These are phyloP conservation scores for Saxispiralis lemnorum DNA, from an alignment of 495 filamentous ascomycete species.

Conservation along the genomic window DNA sequence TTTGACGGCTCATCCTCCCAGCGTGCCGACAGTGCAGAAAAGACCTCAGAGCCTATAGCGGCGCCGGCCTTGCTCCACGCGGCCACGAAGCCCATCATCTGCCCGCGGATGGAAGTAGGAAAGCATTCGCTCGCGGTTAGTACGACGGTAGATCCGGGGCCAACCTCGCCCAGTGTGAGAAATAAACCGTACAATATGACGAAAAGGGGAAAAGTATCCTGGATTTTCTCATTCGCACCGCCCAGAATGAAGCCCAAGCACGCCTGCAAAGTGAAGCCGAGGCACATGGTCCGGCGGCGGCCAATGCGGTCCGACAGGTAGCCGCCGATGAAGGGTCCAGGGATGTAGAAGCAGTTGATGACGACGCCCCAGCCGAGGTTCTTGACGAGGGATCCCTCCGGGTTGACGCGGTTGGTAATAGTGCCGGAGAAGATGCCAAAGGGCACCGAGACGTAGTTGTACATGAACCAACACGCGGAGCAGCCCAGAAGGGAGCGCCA, in stretches of 20 bases:
- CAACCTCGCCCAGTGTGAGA: slow-evolving; percentile 30
- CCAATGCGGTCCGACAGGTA: slow-evolving; percentile 33
- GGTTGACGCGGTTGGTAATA: slow-evolving; percentile 18
- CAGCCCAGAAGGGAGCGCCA: slow-evolving; percentile 25
- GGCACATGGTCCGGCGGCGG: slow-evolving; percentile 30
- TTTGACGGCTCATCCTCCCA: slow-evolving; percentile 16
- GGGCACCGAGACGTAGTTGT: slow-evolving; percentile 28
- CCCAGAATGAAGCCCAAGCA: slow-evolving; percentile 33
- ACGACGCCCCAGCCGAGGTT: slow-evolving; percentile 31
- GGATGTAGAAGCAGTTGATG: slow-evolving; percentile 34
- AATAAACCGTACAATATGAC: slow-evolving; percentile 37
- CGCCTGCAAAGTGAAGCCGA: slow-evolving; percentile 28
- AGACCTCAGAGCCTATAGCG: slow-evolving; percentile 32
- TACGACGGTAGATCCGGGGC: slow-evolving; percentile 23
- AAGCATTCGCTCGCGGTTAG: slow-evolving; percentile 26
- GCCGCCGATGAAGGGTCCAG: slow-evolving; percentile 31
- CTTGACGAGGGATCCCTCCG: slow-evolving; percentile 27
- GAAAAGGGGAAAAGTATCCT: slow-evolving; percentile 31
- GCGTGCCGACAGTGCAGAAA: slow-evolving; percentile 27
- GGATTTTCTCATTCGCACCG: slow-evolving; percentile 27
- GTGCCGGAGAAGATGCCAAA: slow-evolving; percentile 27
- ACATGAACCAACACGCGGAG: slow-evolving; percentile 27
- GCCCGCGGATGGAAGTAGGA: slow-evolving; percentile 33
- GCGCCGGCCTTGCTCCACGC: slow-evolving; percentile 34
- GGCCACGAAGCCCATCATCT: slow-evolving; percentile 30